Evolutionary conservation across 257 asterid genomes (phyloP).

Genomic region (Penstemon barbatus): DNA sequence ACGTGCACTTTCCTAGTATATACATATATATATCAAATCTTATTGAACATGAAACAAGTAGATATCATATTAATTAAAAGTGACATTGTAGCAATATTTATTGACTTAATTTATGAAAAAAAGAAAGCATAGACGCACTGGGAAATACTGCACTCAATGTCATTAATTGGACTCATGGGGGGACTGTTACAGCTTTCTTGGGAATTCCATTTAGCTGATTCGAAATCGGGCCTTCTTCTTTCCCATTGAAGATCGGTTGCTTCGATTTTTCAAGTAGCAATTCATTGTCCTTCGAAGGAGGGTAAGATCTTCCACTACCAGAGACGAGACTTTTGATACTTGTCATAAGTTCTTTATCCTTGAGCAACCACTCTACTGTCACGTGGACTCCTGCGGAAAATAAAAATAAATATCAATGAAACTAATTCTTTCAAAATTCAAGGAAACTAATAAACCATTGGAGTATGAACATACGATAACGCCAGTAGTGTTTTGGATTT

Average conservation of each 20-base stretch:
- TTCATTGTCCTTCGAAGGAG: conserved; percentile 45
- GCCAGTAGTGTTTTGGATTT: conserved; percentile 96
- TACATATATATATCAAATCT: no score
- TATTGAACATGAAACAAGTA: no score
- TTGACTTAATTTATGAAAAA: neutral
- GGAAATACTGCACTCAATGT: no score
- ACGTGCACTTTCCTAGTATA: no score
- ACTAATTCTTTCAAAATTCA: neutral
- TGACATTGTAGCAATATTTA: no score
- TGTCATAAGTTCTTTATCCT: conserved; percentile 60
- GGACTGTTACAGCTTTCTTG: conserved; percentile 32
- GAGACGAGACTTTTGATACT: conserved; percentile 61
- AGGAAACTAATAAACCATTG: neutral
- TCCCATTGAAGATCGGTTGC: conserved; percentile 33
- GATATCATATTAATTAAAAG: no score
- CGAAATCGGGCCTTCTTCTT: conserved; percentile 20
- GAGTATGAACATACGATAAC: conserved; percentile 60
- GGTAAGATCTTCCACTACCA: conserved; percentile 79
- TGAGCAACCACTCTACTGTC: conserved; percentile 76
- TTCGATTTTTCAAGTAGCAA: conserved; percentile 25
- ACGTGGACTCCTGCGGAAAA: conserved; percentile 70
- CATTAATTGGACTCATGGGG: conserved; percentile 8
- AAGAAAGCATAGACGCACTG: neutral
- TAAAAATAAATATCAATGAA: neutral
- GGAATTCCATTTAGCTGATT: conserved; percentile 29